Evolutionary conservation across 2,329 filamentous ascomycete species (phyloP).

Genomic region (Aspergillus amoenus): DNA sequence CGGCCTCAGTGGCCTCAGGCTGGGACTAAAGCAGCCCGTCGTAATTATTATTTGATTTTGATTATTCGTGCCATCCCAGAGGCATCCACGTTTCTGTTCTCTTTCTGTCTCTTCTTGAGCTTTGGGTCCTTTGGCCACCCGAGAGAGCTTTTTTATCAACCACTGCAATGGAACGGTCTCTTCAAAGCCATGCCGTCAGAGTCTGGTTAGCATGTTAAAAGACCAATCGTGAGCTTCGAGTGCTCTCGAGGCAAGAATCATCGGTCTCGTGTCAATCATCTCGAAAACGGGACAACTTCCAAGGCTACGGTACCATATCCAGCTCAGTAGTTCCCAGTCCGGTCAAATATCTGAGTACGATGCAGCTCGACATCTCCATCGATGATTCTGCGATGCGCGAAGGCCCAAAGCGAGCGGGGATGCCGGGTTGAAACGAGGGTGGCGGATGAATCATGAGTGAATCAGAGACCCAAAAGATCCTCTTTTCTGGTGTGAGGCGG

Average conservation of each 20-base stretch:
- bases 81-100: not conserved
- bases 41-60: constrained; percentile 1
- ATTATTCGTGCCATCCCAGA: not conserved
- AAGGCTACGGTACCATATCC: constrained; percentile 15
- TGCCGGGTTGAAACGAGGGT: constrained; percentile 10
- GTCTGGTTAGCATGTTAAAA: not conserved
- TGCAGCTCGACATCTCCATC: not conserved
- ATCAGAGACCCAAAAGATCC: not conserved
- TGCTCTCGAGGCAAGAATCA: not conserved
- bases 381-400: constrained; percentile 17
- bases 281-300: constrained; percentile 5
- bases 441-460: constrained; percentile 17
- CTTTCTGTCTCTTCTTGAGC: no score
- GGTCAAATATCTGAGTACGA: constrained; percentile 2
- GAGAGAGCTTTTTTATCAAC: not conserved
- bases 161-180: not conserved
- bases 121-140: not conserved
- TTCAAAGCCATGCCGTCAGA: constrained; percentile 1
- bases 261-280: constrained; percentile 3
- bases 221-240: not conserved
- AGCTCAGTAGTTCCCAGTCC: not conserved
- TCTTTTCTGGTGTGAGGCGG: constrained; percentile 14
- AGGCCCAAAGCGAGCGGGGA: constrained; percentile 16
- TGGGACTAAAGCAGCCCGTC: not conserved
- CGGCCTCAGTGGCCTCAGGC: not conserved